A percentile compares a stretch with the other conserved stretches of the same genome.
Evolutionary conservation across 2,329 filamentous ascomycete genomes (phyloP).

Genomic region (Colletotrichum truncatum): DNA sequence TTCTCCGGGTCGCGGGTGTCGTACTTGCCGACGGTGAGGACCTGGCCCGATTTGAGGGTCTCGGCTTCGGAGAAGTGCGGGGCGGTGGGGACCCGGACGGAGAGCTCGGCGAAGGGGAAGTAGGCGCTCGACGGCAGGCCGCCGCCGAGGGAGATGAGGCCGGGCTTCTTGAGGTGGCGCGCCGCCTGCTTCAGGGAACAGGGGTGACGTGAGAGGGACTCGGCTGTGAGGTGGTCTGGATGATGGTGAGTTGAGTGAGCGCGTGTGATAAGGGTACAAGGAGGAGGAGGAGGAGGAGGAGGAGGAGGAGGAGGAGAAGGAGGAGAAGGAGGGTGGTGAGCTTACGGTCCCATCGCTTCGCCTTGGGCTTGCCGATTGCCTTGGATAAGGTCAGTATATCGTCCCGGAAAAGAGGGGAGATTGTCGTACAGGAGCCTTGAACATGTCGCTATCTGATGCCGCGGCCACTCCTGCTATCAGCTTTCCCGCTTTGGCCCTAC

Average conservation of each 20-base stretch:
- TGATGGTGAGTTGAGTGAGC: neutral
- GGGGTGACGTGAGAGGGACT: conserved; percentile 68
- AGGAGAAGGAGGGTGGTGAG: too few relatives aligned
- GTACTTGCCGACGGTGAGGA: conserved; percentile 80
- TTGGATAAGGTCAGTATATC: conserved; percentile 34
- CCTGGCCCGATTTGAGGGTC: conserved; percentile 66
- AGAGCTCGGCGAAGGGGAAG: conserved; percentile 88
- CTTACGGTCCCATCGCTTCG: conserved; percentile 87
- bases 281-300: too few relatives aligned
- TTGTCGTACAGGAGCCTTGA: conserved; percentile 74
- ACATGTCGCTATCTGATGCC: conserved; percentile 80
- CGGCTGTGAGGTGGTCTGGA: conserved; percentile 66
- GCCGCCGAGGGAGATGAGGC: conserved; percentile 90
- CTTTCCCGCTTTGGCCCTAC: conserved; percentile 76
- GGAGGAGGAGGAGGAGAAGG: too few relatives aligned
- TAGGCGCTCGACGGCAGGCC: conserved; percentile 89
- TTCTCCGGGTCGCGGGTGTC: conserved; percentile 67
- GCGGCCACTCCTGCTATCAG: conserved; percentile 82
- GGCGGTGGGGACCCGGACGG: conserved; percentile 75
- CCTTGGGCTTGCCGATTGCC: conserved; percentile 71
- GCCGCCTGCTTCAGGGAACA: conserved; percentile 87
- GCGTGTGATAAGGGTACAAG: neutral
- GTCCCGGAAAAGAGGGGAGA: neutral
- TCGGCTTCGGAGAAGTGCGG: conserved; percentile 77
- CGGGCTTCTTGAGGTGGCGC: conserved; percentile 79